Evolutionary conservation across 306 rosid genomes (phyloP), one percentile per base, ranked within the genome.

Genomic region (Luffa acutangula): DNA sequence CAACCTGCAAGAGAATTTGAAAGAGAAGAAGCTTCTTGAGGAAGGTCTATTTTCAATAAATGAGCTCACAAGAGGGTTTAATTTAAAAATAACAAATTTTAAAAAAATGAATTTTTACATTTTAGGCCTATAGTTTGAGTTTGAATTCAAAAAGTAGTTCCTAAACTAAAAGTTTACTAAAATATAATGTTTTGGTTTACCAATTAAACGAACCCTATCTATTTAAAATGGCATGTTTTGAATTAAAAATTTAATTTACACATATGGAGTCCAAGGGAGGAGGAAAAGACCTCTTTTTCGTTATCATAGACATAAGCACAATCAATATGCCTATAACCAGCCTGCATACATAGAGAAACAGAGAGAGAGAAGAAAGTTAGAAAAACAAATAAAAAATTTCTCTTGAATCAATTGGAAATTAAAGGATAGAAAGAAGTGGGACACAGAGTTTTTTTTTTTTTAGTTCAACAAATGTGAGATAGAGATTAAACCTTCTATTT

Each of bases 311-410:
- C 75, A 81, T 83, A 79, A 73, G 93, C 93, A 77, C 92, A 91
- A 67, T 91, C 96, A 65, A 91, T 88, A 79, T 88, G 93, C 70
- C 91, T 79, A 78, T 88, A 91, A 51, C 96, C 91, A 58, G 75
- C 76, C 93, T 86, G 86, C 84, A 86, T 39, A 64, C 84, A 86
- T 39, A 64, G 18, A 75, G 17, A 46, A 20, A 75, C 14, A 53
- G 18, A 31, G 57, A 49, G 45, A 42, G 36, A 46, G 5, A 42
- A 25, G 31, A 25, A 25, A 25, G 31, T 25, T 25, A 25, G 31
- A 25, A 25, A n/a, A 43, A 43, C 14, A 72, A 66, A 12, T 14
- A 31, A 25, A 25, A 25, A 25, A 9, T 54, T 25, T 37, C 42
- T 21, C 5, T 9, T 64, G 0, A 1, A 21, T 64, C 71, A 4